These are phyloP conservation scores for Podosphaera xanthii DNA, from an alignment of 2,329 filamentous ascomycete genomes.

Conservation along the genomic window DNA sequence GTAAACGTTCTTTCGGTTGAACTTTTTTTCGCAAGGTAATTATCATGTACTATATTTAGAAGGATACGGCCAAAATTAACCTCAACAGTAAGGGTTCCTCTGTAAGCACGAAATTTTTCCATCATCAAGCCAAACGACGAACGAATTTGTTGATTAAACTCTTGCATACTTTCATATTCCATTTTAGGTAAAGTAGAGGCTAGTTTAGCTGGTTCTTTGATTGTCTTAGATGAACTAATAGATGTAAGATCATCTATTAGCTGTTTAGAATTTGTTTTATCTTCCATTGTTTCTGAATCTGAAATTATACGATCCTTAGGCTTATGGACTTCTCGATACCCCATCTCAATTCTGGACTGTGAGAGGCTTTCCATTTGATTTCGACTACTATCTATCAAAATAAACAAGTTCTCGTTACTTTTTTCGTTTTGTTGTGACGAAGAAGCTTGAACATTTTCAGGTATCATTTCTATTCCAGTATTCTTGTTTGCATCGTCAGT, in stretches of 20 bases:
- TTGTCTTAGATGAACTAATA: background rate
- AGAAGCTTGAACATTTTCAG: too few species aligned
- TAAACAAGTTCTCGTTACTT: too few species aligned
- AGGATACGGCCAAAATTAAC: conserved; percentile 14
- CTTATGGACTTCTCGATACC: too few species aligned
- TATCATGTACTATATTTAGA: conserved; percentile 4
- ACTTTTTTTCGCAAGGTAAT: conserved; percentile 4
- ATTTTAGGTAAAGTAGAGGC: background rate
- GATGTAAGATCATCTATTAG: background rate
- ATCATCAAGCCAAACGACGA: conserved; percentile 8
- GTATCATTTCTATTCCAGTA: too few species aligned
- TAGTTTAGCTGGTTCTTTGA: conserved; percentile 8
- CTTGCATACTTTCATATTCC: background rate
- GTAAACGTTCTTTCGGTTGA: background rate
- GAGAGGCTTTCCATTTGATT: too few species aligned
- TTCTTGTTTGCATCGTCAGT: too few species aligned
- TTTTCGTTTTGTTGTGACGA: too few species aligned
- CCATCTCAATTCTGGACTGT: too few species aligned
- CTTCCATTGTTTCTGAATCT: too few species aligned
- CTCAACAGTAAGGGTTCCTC: conserved; percentile 9
- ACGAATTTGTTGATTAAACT: conserved; percentile 9
- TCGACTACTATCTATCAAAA: too few species aligned
- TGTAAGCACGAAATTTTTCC: conserved; percentile 8
- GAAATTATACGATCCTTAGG: too few species aligned
- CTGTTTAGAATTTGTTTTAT: too few species aligned